Percentiles rank a stretch among this genome's conserved stretches.
These are phyloP conservation scores for Gossypium australe DNA, from an alignment of 345 rosid species.

Conservation along the genomic window DNA sequence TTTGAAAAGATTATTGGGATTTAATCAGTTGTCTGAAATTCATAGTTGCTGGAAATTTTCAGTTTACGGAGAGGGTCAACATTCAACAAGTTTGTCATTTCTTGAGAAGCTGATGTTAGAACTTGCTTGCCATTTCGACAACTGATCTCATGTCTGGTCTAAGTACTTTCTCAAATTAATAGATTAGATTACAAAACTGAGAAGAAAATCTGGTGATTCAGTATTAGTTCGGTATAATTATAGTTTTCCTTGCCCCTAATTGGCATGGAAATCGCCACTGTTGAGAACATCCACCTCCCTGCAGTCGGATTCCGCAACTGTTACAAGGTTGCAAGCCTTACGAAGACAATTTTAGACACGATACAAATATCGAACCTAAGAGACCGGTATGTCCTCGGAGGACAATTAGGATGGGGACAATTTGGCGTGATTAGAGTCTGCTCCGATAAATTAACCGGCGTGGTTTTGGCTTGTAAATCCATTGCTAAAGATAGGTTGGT, in stretches of 20 bases:
- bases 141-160: background rate
- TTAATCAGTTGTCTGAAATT: conserved; percentile 18
- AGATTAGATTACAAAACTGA: background rate
- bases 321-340: background rate
- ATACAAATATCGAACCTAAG: conserved; percentile 48
- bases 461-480: conserved; percentile 60
- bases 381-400: conserved; percentile 58
- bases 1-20: conserved; percentile 19
- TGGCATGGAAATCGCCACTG: conserved; percentile 9
- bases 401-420: conserved; percentile 78
- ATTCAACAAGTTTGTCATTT: background rate
- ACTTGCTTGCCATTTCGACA: background rate
- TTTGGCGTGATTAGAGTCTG: conserved; percentile 75
- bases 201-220: background rate
- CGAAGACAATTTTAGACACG: conserved; percentile 42
- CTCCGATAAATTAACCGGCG: conserved; percentile 48
- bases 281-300: background rate
- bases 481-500: conserved; percentile 54
- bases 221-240: background rate
- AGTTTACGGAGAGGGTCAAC: background rate
- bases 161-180: background rate
- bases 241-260: background rate
- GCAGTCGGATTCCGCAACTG: background rate
- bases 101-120: conserved; percentile 8
- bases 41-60: conserved; percentile 22